Evolutionary conservation across 2,329 filamentous ascomycete genomes (phyloP).

Genomic region (Fusarium papillatum): DNA sequence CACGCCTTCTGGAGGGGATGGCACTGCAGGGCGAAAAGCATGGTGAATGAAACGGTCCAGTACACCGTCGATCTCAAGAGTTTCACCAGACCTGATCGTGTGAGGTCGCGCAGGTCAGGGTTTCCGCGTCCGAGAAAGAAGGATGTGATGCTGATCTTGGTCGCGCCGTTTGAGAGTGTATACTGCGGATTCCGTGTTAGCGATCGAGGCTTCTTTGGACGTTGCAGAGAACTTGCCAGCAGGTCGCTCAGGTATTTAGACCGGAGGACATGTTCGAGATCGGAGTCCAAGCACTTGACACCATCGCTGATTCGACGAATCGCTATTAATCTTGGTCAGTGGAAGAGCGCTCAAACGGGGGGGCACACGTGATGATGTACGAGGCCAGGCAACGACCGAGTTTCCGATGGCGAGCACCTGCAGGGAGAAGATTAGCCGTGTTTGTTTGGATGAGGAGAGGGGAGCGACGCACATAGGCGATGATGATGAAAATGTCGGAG

Average conservation of each 20-base stretch:
- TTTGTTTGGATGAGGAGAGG: not conserved
- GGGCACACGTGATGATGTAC: not conserved
- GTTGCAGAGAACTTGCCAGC: not conserved
- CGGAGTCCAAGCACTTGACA: not conserved
- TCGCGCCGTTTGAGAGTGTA: not conserved
- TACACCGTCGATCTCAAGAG: too few species aligned
- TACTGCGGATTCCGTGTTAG: not conserved
- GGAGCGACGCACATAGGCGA: not conserved
- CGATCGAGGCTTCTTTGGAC: not conserved
- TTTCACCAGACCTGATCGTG: not conserved
- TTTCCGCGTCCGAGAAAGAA: not conserved
- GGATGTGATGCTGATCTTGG: not conserved
- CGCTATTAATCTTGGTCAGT: not conserved
- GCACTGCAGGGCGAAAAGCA: not conserved
- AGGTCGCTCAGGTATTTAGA: not conserved
- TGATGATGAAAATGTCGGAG: not conserved
- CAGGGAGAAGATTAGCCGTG: not conserved
- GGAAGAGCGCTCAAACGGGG: not conserved
- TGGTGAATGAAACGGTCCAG: not conserved
- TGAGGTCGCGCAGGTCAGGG: not conserved
- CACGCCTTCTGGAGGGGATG: not conserved
- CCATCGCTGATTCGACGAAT: not conserved
- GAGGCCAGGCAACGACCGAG: not conserved
- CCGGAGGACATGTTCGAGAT: not conserved
- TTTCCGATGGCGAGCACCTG: not conserved